Conservation (phyloP, 2,329 filamentous ascomycete genomes). For the Arachnopeziza araneosa region DNA sequence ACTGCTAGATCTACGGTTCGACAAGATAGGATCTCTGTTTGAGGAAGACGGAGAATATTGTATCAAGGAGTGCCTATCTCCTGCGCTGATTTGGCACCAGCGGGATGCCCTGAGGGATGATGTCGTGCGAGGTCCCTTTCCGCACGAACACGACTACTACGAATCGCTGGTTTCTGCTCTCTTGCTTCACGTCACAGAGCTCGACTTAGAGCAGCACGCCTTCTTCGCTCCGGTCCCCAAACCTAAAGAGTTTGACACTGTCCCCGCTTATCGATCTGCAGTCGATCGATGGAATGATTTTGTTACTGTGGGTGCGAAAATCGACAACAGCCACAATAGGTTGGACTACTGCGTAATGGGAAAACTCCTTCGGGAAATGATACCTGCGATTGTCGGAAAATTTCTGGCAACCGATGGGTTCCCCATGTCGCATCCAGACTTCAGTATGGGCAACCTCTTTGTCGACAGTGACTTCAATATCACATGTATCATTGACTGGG, state of each 20-base stretch:
- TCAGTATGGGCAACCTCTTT: constrained; percentile 26
- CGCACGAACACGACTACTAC: constrained; percentile 23
- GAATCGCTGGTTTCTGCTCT: constrained; percentile 20
- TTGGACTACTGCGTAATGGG: constrained; percentile 21
- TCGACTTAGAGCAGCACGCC: constrained; percentile 23
- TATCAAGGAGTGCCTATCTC: constrained; percentile 8
- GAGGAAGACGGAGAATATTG: constrained; percentile 8
- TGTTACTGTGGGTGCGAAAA: constrained; percentile 19
- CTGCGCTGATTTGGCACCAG: too few species aligned
- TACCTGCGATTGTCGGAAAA: constrained; percentile 12
- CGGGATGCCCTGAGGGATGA: background rate
- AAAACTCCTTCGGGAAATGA: constrained; percentile 25
- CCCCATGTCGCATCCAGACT: constrained; percentile 23
- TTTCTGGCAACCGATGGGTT: constrained; percentile 12
- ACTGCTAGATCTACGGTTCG: constrained; percentile 10
- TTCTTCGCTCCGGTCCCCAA: constrained; percentile 30
- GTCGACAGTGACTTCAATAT: constrained; percentile 9
- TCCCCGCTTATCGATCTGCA: constrained; percentile 17
- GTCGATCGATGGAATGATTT: constrained; percentile 15
- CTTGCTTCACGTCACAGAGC: constrained; percentile 24
- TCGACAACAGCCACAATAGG: constrained; percentile 24
- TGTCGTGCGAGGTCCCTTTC: constrained; percentile 27
- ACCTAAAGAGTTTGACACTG: constrained; percentile 18
- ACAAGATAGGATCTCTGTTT: constrained; percentile 13
- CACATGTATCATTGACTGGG: too few species aligned